Conservation (phyloP, 805 yeast species). For the Saccharomycopsis microspora region DNA sequence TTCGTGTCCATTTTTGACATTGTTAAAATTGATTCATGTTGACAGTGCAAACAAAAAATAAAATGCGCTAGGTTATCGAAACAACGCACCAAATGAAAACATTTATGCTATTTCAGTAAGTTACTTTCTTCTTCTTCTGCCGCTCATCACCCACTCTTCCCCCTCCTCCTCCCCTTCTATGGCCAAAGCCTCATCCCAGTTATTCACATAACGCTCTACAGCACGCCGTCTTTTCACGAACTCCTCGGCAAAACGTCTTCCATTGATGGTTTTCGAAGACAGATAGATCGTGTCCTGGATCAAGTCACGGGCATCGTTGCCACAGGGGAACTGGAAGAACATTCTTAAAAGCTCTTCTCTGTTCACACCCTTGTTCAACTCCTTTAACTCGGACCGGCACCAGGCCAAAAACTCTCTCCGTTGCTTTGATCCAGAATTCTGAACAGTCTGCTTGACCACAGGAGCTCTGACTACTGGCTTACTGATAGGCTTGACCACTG, state of each 20-base stretch:
- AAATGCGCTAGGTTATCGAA: too few relatives aligned
- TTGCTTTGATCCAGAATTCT: slow-evolving; percentile 23
- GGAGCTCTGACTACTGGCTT: slow-evolving; percentile 19
- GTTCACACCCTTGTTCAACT: slow-evolving; percentile 65
- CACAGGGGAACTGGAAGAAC: slow-evolving; percentile 69
- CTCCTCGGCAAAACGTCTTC: slow-evolving; percentile 86
- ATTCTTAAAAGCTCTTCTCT: slow-evolving; percentile 70
- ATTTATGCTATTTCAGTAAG: not conserved
- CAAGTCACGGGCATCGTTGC: slow-evolving; percentile 65
- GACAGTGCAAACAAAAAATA: too few relatives aligned
- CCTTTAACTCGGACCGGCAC: slow-evolving; percentile 58
- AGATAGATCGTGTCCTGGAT: slow-evolving; percentile 89
- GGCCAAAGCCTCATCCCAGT: slow-evolving; percentile 66
- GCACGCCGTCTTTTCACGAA: slow-evolving; percentile 66
- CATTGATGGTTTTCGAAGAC: slow-evolving; percentile 84
- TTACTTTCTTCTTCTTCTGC: slow-evolving; percentile 18
- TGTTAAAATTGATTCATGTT: too few relatives aligned
- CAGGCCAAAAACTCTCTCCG: slow-evolving; percentile 58
- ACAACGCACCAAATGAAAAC: too few relatives aligned
- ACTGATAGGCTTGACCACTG: slow-evolving; percentile 6
- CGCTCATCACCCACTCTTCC: slow-evolving; percentile 37
- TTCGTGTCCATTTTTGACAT: too few relatives aligned
- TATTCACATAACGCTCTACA: slow-evolving; percentile 50
- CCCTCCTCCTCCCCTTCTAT: slow-evolving; percentile 28
- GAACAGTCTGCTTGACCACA: slow-evolving; percentile 22